These are phyloP conservation scores for Fagus sylvatica DNA, from an alignment of 306 rosid genomes.

Conservation along the genomic window DNA sequence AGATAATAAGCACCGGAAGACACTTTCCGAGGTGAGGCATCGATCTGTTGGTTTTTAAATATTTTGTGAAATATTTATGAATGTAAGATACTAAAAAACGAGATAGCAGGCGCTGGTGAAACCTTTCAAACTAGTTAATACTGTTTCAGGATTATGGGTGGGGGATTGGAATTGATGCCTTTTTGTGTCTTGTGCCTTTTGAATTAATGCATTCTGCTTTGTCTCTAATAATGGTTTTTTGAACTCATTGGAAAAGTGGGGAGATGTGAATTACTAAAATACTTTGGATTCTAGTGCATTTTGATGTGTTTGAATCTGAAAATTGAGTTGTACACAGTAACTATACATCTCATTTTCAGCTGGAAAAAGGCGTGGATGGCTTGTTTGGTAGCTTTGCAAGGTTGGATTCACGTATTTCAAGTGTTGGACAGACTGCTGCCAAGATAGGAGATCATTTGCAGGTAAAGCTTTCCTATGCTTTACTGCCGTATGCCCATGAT, in stretches of 20 bases:
- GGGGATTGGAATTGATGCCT: constrained; percentile 1
- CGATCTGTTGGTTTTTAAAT: background rate
- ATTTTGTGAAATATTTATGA: constrained; percentile 5
- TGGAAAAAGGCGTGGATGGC: constrained; percentile 99
- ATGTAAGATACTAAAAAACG: too few relatives aligned
- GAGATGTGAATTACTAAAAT: too few relatives aligned
- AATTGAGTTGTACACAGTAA: background rate
- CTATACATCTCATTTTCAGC: constrained; percentile 43
- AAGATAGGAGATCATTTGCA: constrained; percentile 99
- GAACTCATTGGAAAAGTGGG: too few relatives aligned
- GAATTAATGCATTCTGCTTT: too few relatives aligned
- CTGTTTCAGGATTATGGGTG: too few relatives aligned
- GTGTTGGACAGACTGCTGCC: constrained; percentile 99
- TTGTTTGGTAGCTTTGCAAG: constrained; percentile 95
- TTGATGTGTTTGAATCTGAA: constrained; percentile 9
- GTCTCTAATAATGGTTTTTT: too few relatives aligned
- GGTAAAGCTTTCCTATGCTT: constrained; percentile 54
- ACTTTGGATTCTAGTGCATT: too few relatives aligned
- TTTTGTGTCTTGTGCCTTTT: background rate
- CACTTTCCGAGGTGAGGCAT: constrained; percentile 80
- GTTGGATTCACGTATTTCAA: constrained; percentile 96
- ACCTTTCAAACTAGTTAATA: too few relatives aligned
- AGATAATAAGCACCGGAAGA: constrained; percentile 91
- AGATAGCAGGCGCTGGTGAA: too few relatives aligned
- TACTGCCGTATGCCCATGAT: constrained; percentile 19